Percentiles rank a stretch among this genome's conserved stretches.
Conservation (phyloP, 169 alveolate genomes). For the Cryptosporidium sp. region DNA sequence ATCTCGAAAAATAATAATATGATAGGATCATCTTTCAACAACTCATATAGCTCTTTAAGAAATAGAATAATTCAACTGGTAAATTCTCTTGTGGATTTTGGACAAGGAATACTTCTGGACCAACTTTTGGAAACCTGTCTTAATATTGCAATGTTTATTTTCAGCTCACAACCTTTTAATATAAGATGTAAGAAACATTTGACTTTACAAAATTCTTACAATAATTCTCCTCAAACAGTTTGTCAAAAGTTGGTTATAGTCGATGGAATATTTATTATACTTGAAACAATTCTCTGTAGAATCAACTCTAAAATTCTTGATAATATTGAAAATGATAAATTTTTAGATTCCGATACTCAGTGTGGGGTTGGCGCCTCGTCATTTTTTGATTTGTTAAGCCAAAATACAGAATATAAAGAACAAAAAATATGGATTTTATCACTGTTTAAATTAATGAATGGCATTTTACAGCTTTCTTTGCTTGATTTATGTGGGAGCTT, state of each 20-base stretch:
- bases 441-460: slow-evolving; percentile 12
- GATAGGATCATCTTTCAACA: slow-evolving; percentile 1
- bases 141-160: slow-evolving; percentile 7
- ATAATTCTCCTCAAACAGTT: not conserved
- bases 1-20: not conserved
- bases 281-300: slow-evolving; percentile 10
- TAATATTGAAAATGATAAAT: not conserved
- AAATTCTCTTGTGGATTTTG: slow-evolving; percentile 35
- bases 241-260: slow-evolving; percentile 20
- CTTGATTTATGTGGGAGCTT: slow-evolving; percentile 5
- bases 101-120: not conserved
- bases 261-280: slow-evolving; percentile 13
- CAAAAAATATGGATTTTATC: slow-evolving; percentile 12
- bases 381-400: slow-evolving; percentile 5
- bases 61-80: slow-evolving; percentile 1
- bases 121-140: slow-evolving; percentile 23
- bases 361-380: not conserved
- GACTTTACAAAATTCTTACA: not conserved
- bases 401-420: not conserved
- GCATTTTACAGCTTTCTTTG: slow-evolving; percentile 16
- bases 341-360: not conserved
- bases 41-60: slow-evolving; percentile 11
- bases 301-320: not conserved
- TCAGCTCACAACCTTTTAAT: slow-evolving; percentile 35
- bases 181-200: slow-evolving; percentile 8